phyloP scores from a whole-genome alignment of 371 early-diverging fungal genomes.

The Gilbertella persicaria region DNA sequence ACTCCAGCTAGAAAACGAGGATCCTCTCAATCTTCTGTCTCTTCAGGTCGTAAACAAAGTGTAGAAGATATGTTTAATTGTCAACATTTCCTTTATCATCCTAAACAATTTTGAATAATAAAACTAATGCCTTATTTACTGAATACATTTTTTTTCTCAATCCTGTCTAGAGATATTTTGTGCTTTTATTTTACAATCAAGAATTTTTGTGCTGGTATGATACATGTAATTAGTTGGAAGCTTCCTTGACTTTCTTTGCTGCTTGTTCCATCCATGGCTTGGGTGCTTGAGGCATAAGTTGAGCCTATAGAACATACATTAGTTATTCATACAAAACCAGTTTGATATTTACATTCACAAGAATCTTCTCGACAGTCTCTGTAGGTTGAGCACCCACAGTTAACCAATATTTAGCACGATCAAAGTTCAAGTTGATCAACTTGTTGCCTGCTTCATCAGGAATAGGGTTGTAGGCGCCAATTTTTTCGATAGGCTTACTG shows the following conservation, averaged over 20 bases:
- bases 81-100: neutral
- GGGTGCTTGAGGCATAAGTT: constrained; percentile 59
- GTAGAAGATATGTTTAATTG: neutral
- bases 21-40: constrained; percentile 16
- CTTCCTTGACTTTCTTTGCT: constrained; percentile 31
- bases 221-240: constrained; percentile 7
- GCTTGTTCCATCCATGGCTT: constrained; percentile 61
- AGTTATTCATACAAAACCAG: neutral
- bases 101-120: neutral
- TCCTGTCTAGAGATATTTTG: neutral
- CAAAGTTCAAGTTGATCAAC: constrained; percentile 83
- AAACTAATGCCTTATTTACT: neutral
- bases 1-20: constrained; percentile 35
- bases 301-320: constrained; percentile 40
- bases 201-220: constrained; percentile 7
- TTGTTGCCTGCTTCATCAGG: constrained; percentile 79
- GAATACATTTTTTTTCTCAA: neutral
- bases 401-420: constrained; percentile 95
- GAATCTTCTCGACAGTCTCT: constrained; percentile 82
- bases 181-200: neutral
- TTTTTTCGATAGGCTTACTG: constrained; percentile 86
- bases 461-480: constrained; percentile 92
- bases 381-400: constrained; percentile 94
- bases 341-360: constrained; percentile 77
- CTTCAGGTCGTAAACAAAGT: neutral